Evolutionary conservation across 2,329 filamentous ascomycete genomes (phyloP).

Genomic region (Escovopsis sp.): DNA sequence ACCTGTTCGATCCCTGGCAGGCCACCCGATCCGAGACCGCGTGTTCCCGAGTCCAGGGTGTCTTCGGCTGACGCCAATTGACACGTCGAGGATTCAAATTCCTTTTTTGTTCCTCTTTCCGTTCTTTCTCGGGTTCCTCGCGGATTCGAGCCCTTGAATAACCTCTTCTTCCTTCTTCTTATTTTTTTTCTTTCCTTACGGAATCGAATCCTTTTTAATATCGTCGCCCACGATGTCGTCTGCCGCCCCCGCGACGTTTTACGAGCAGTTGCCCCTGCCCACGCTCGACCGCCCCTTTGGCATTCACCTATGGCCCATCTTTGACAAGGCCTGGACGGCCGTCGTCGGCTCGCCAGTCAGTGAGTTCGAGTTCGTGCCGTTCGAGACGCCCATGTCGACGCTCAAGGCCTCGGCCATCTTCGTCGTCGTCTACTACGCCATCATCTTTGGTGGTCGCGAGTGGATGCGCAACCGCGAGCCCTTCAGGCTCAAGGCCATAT

Average conservation of each 20-base stretch:
- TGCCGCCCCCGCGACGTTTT: constrained; percentile 28
- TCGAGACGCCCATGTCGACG: constrained; percentile 80
- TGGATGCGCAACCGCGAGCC: constrained; percentile 77
- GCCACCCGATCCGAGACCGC: too few relatives aligned
- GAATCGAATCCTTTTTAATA: not conserved
- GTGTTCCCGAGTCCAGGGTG: too few relatives aligned
- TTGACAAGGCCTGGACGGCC: constrained; percentile 69
- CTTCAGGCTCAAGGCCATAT: constrained; percentile 75
- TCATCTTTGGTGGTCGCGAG: constrained; percentile 88
- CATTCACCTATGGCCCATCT: constrained; percentile 83
- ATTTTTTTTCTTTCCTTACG: too few relatives aligned
- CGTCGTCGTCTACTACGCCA: constrained; percentile 76
- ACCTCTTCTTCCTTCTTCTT: too few relatives aligned
- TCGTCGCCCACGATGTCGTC: constrained; percentile 20
- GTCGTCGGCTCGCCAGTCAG: constrained; percentile 69
- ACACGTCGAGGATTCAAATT: too few relatives aligned
- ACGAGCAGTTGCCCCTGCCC: constrained; percentile 49
- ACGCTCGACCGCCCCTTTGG: constrained; percentile 88
- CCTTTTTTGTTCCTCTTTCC: too few relatives aligned
- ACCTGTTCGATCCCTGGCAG: too few relatives aligned
- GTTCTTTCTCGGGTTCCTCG: too few relatives aligned
- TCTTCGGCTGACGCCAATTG: too few relatives aligned
- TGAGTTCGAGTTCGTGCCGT: constrained; percentile 71
- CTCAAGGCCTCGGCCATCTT: constrained; percentile 68
- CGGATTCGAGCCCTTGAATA: too few relatives aligned